Evolutionary conservation across 495 filamentous ascomycete species (phyloP), one percentile per base, ranked within the genome.

Genomic region (Neurospora sp.): DNA sequence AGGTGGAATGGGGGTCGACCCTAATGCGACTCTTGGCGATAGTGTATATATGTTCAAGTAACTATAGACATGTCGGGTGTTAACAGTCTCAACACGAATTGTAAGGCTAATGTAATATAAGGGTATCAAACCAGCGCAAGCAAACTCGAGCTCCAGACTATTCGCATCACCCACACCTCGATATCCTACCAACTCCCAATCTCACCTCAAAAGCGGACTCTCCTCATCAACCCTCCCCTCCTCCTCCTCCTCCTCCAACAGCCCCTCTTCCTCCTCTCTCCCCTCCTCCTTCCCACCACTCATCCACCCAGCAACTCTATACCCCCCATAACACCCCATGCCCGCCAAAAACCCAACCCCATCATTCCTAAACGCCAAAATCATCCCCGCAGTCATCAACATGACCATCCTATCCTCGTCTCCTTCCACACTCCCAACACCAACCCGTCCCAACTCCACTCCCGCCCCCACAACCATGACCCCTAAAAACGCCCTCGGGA

Each of bases 391-490:
- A 48, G 95, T 98, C 71, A 94, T 89, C 76, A 96, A 86, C 94
- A 97, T 96, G 0, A 96, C 89, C 39, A 88, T 91, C 91, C 93
- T 97, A 39, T 93, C 84, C 76, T 91, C 88, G 69, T 85, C 85
- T 93, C 91, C 72, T 86, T 84, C 41, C 90, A 90, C 11, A 85
- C 88, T 18, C 74, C 89, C 92, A 77, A 94, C 91, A 6, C 94
- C 95, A 0, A 94, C 94, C 75, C 91, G 91, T 23, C 89, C 89
- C 20, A 98, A 83, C 79, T 98, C 95, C 74, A 97, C 80, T 0
- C 94, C 95, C 1, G 94, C 93, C 1, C 92, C 94, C 40, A 96
- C 83, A 9, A 98, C 93, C 90, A 98, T 93, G 11, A 97, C 86
- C 0, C 94, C 94, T 4, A 98, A 81, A 4, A 97, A 79, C 4